Evolutionary conservation across 2,329 filamentous ascomycete genomes (phyloP).

Genomic region (Hypoxylon sp.): DNA sequence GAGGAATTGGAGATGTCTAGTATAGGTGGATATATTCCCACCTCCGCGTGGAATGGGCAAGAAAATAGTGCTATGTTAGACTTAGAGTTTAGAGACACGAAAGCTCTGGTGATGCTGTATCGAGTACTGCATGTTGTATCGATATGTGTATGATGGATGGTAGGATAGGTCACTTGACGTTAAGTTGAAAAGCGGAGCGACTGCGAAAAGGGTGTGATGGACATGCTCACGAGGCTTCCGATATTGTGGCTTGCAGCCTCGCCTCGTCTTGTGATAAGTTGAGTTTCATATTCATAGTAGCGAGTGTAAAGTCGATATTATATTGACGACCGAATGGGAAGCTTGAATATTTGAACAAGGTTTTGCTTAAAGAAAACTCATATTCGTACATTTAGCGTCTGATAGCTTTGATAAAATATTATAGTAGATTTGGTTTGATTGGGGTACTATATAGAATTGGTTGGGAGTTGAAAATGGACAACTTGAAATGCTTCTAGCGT

Average conservation of each 20-base stretch:
- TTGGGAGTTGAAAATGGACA: too few relatives aligned
- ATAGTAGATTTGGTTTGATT: background rate
- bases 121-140: too few relatives aligned
- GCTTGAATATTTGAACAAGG: too few relatives aligned
- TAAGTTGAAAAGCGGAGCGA: conserved; percentile 23
- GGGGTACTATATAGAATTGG: background rate
- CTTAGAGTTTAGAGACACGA: too few relatives aligned
- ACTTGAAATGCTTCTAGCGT: too few relatives aligned
- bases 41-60: background rate
- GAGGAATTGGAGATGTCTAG: conserved; percentile 5
- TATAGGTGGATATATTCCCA: conserved; percentile 1
- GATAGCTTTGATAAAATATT: background rate
- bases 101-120: too few relatives aligned
- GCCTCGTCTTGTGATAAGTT: conserved; percentile 31
- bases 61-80: background rate
- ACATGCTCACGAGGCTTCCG: conserved; percentile 35
- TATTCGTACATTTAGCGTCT: too few relatives aligned
- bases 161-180: conserved; percentile 33
- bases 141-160: conserved; percentile 22
- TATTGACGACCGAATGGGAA: too few relatives aligned
- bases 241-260: conserved; percentile 21
- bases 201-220: conserved; percentile 34
- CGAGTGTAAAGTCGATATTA: too few relatives aligned
- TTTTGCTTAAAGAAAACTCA: too few relatives aligned
- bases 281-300: conserved; percentile 2